These are phyloP conservation scores for Mrakia blollopis DNA, from an alignment of 768 basidiomycete genomes.

Conservation along the genomic window DNA sequence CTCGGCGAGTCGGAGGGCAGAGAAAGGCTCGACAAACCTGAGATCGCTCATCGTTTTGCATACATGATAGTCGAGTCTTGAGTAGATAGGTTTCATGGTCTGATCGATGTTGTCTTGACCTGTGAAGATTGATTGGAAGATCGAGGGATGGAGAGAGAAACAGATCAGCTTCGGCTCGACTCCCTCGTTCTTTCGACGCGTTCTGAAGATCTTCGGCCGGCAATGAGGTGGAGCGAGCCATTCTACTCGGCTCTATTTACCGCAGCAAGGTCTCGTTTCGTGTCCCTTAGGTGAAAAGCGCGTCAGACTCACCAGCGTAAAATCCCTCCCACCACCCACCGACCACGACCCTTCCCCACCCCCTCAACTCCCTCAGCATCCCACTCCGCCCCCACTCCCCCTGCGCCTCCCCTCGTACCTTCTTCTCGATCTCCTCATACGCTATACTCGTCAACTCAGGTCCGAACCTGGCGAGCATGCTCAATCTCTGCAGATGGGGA, in stretches of 20 bases:
- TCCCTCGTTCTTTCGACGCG: too few species aligned
- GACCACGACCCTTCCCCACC: slow-evolving; percentile 49
- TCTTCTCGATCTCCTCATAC: slow-evolving; percentile 74
- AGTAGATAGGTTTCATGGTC: slow-evolving; percentile 63
- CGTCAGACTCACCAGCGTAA: slow-evolving; percentile 29
- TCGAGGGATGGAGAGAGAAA: neutral
- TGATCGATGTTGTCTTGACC: slow-evolving; percentile 45
- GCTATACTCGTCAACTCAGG: slow-evolving; percentile 75
- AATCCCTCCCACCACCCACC: slow-evolving; percentile 32
- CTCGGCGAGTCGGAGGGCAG: neutral
- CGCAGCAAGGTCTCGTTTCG: too few species aligned
- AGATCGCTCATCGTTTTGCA: slow-evolving; percentile 85
- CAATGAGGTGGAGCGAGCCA: too few species aligned
- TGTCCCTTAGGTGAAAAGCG: too few species aligned
- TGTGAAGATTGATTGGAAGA: slow-evolving; percentile 1
- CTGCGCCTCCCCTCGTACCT: slow-evolving; percentile 62
- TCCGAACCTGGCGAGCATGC: slow-evolving; percentile 76
- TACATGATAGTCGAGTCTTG: slow-evolving; percentile 85
- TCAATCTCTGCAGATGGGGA: slow-evolving; percentile 61
- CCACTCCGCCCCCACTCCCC: slow-evolving; percentile 49
- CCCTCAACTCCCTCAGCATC: slow-evolving; percentile 51
- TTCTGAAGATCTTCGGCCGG: too few species aligned
- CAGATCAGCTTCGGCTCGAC: neutral
- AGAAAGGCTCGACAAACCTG: slow-evolving; percentile 53
- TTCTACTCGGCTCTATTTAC: too few species aligned